Evolutionary conservation across 108 stramenopile genomes (phyloP).

Genomic region (Pseudonitzschia pungens): DNA sequence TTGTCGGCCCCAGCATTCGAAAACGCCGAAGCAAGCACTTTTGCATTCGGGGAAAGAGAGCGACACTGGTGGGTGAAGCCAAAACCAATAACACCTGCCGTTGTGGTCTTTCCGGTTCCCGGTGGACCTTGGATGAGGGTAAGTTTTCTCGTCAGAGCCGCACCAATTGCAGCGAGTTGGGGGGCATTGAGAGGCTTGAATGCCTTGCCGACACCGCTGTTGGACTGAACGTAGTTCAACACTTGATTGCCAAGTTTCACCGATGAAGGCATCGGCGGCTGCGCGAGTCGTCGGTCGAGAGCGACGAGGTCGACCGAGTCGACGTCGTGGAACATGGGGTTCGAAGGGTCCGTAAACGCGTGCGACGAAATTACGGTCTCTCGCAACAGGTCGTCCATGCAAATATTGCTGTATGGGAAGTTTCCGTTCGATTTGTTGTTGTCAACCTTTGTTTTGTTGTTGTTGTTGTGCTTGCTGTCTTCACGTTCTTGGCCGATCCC

Average conservation of each 20-base stretch:
- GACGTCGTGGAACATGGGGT: constrained; percentile 41
- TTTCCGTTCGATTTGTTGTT: too few relatives aligned
- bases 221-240: constrained; percentile 61
- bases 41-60: constrained; percentile 59
- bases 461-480: constrained; percentile 15
- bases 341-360: constrained; percentile 52
- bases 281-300: constrained; percentile 55
- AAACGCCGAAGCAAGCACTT: constrained; percentile 85
- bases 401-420: constrained; percentile 45
- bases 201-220: constrained; percentile 37
- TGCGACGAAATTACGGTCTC: constrained; percentile 73
- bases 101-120: constrained; percentile 76
- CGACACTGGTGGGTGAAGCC: constrained; percentile 87
- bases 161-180: constrained; percentile 73
- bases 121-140: constrained; percentile 87
- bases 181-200: constrained; percentile 75
- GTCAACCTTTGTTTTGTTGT: neutral
- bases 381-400: constrained; percentile 74
- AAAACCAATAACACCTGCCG: constrained; percentile 76
- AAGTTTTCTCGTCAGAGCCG: constrained; percentile 76
- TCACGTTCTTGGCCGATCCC: neutral
- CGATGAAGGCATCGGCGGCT: constrained; percentile 71
- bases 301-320: constrained; percentile 52
- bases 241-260: constrained; percentile 60
- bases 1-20: constrained; percentile 90